phyloP scores from a whole-genome alignment of 2,329 filamentous ascomycete genomes.

The Calonectria montana region DNA sequence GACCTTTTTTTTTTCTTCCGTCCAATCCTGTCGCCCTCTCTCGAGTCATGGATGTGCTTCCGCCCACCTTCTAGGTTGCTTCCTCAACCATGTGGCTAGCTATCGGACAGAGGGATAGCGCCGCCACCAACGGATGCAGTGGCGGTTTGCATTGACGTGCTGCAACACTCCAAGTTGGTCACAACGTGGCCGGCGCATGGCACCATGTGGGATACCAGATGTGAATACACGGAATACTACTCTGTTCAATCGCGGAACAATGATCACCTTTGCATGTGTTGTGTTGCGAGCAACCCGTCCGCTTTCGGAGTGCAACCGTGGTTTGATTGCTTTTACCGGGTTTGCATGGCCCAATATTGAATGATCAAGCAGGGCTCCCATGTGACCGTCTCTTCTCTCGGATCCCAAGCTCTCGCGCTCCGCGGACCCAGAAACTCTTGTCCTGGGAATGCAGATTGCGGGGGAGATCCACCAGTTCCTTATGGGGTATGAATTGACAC shows the following conservation, averaged over 20 bases:
- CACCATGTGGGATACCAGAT: conserved; percentile 7
- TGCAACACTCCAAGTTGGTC: not conserved
- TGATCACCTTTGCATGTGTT: conserved; percentile 20
- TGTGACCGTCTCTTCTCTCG: conserved; percentile 8
- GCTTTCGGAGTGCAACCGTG: not conserved
- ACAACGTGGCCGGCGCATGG: conserved; percentile 27
- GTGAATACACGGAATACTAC: conserved; percentile 1
- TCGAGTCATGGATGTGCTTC: conserved; percentile 17
- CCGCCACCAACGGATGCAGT: conserved; percentile 17
- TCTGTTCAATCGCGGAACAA: not conserved
- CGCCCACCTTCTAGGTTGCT: conserved; percentile 32
- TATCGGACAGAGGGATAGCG: conserved; percentile 34
- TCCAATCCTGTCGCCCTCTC: conserved; percentile 7
- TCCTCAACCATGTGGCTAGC: conserved; percentile 21
- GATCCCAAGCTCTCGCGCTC: not conserved
- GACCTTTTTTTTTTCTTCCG: not conserved
- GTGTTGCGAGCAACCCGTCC: not conserved
- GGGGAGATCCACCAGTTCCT: conserved; percentile 26
- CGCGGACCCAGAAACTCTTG: conserved; percentile 1
- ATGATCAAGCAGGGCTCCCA: conserved; percentile 18
- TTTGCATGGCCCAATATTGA: conserved; percentile 19
- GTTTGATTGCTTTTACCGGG: conserved; percentile 18
- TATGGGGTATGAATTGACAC: conserved; percentile 20
- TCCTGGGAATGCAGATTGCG: conserved; percentile 33
- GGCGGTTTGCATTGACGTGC: not conserved